Evolutionary conservation across 768 basidiomycete species (phyloP).

Genomic region (Russula brevipes): DNA sequence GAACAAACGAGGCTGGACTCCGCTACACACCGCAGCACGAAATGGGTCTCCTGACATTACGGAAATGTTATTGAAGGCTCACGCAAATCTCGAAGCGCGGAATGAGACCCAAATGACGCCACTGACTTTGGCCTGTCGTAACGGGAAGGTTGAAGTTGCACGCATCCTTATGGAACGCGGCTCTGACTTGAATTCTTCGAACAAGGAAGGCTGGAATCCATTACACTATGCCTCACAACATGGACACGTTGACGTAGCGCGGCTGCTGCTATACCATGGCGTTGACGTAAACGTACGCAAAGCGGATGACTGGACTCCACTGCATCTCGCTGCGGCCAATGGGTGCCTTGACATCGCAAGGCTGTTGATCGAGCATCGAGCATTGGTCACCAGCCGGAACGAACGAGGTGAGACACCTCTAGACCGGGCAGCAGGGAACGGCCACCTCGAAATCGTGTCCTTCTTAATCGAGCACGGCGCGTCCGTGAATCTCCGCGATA

Average conservation of each 20-base stretch:
- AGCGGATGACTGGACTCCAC: neutral
- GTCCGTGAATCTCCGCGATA: neutral
- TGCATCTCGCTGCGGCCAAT: neutral
- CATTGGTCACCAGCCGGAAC: neutral
- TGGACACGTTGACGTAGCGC: neutral
- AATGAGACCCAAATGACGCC: neutral
- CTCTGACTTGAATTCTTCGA: neutral
- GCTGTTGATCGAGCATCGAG: neutral
- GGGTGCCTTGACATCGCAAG: neutral
- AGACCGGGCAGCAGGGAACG: neutral
- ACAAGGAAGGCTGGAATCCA: neutral
- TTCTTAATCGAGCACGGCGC: neutral
- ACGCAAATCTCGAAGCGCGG: neutral
- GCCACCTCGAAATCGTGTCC: neutral
- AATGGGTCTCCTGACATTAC: neutral
- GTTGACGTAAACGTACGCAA: neutral
- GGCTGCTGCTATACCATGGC: neutral
- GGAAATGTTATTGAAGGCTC: neutral
- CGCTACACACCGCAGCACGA: neutral
- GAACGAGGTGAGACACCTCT: neutral
- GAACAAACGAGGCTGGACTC: neutral
- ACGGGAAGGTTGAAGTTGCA: neutral
- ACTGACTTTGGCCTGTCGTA: neutral
- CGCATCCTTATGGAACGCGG: constrained; percentile 1
- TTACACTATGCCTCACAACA: neutral